Evolutionary conservation across 495 filamentous ascomycete species (phyloP).

Genomic region (Lophiotrema nucula): DNA sequence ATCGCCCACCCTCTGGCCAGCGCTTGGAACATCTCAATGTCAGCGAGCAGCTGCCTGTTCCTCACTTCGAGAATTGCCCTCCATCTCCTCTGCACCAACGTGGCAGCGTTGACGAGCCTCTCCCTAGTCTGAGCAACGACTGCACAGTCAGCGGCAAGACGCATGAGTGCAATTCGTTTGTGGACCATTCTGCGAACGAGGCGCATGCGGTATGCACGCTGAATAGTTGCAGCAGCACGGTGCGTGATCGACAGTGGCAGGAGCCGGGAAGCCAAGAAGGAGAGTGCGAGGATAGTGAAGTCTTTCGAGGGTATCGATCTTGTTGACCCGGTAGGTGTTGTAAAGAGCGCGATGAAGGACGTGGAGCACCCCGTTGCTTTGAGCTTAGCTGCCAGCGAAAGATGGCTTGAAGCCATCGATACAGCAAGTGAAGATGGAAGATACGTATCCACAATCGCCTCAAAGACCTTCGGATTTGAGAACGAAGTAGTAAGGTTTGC

Average conservation of each 20-base stretch:
- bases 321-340: slow-evolving; percentile 9
- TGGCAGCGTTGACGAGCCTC: slow-evolving; percentile 35
- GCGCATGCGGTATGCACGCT: slow-evolving; percentile 42
- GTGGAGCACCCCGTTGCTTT: slow-evolving; percentile 38
- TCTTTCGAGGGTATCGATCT: slow-evolving; percentile 45
- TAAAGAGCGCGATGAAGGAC: slow-evolving; percentile 41
- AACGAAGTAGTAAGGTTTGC: slow-evolving; percentile 62
- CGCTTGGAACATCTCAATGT: slow-evolving; percentile 41
- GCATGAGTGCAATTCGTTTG: slow-evolving; percentile 31
- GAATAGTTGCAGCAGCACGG: slow-evolving; percentile 55
- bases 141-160: slow-evolving; percentile 40
- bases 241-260: slow-evolving; percentile 52
- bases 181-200: slow-evolving; percentile 14
- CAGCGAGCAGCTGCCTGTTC: slow-evolving; percentile 28
- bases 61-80: slow-evolving; percentile 36
- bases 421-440: slow-evolving; percentile 32
- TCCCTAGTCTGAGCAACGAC: slow-evolving; percentile 37
- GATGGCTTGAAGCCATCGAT: neutral
- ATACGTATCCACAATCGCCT: slow-evolving; percentile 61
- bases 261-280: slow-evolving; percentile 63
- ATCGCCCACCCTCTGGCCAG: slow-evolving; percentile 41
- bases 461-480: slow-evolving; percentile 56
- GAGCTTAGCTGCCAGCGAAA: slow-evolving; percentile 35
- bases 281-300: slow-evolving; percentile 55
- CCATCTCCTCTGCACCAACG: slow-evolving; percentile 46